These are phyloP conservation scores for Graphilbum fragrans DNA, from an alignment of 2,329 filamentous ascomycete species.

Conservation along the genomic window DNA sequence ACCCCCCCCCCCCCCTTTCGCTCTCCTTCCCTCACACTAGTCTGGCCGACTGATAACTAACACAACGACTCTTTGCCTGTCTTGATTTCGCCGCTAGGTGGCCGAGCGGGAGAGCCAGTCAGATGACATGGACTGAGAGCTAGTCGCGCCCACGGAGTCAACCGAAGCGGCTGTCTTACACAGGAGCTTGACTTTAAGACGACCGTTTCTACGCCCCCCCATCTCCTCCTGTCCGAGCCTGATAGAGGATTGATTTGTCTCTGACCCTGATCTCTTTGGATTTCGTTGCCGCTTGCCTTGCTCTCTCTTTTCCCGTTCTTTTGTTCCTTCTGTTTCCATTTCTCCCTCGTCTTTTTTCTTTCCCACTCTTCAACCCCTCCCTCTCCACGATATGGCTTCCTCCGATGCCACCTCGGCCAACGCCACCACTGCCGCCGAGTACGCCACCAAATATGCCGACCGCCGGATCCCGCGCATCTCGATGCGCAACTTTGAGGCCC, in stretches of 20 bases:
- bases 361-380: background rate
- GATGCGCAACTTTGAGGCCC: constrained; percentile 35
- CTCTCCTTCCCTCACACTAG: too few species aligned
- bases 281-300: background rate
- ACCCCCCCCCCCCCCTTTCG: too few species aligned
- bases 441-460: constrained; percentile 19
- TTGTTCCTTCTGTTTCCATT: background rate
- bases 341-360: background rate
- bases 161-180: too few species aligned
- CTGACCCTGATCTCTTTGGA: background rate
- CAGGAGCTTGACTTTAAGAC: too few species aligned
- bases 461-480: constrained; percentile 39
- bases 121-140: too few species aligned
- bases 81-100: too few species aligned
- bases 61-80: too few species aligned
- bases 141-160: too few species aligned
- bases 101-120: too few species aligned
- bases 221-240: too few species aligned
- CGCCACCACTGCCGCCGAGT: background rate
- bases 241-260: background rate
- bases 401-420: background rate
- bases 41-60: too few species aligned
- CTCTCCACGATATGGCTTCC: background rate
- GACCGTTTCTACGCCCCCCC: too few species aligned
- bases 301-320: background rate